Percentiles rank a stretch among this genome's conserved stretches.
Evolutionary conservation across 148 eudicot genomes (phyloP).

Genomic region (Arbutus unedo): DNA sequence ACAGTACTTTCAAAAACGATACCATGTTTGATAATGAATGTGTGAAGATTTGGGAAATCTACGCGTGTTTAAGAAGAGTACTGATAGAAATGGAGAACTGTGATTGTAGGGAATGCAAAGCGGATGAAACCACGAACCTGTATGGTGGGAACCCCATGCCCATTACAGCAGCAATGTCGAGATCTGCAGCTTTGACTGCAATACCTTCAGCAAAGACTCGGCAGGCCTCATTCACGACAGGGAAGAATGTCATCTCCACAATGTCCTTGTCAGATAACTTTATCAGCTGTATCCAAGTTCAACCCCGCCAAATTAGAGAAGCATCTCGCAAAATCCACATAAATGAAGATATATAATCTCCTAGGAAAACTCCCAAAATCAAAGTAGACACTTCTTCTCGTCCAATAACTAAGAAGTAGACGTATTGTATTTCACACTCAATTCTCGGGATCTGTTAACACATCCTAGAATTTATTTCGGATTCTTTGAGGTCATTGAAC

Average conservation of each 20-base stretch:
- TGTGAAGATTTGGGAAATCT: not conserved
- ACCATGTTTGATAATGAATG: not conserved
- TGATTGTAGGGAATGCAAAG: slow-evolving; percentile 1
- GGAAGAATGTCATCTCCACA: slow-evolving; percentile 88
- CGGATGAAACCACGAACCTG: slow-evolving; percentile 46
- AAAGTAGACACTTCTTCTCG: not conserved
- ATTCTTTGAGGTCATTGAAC: not conserved
- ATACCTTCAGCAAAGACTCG: slow-evolving; percentile 86
- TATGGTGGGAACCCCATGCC: slow-evolving; percentile 98
- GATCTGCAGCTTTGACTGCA: slow-evolving; percentile 87
- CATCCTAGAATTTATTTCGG: not conserved
- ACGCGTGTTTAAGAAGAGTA: not conserved
- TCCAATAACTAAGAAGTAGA: not conserved
- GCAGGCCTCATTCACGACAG: slow-evolving; percentile 90
- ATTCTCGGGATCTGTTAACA: not conserved
- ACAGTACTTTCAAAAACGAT: not conserved
- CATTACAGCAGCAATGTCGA: slow-evolving; percentile 80
- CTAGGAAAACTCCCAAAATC: not conserved
- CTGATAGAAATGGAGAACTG: not conserved
- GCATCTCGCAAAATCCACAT: not conserved
- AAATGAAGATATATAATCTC: not conserved
- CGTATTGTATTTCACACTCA: not conserved
- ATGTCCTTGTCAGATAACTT: slow-evolving; percentile 79
- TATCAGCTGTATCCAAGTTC: slow-evolving; percentile 38
- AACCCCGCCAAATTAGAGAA: slow-evolving; percentile 7